These are phyloP conservation scores for Dendrocalamus latiflorus DNA, from an alignment of 202 grass and related monocot species.

Conservation along the genomic window DNA sequence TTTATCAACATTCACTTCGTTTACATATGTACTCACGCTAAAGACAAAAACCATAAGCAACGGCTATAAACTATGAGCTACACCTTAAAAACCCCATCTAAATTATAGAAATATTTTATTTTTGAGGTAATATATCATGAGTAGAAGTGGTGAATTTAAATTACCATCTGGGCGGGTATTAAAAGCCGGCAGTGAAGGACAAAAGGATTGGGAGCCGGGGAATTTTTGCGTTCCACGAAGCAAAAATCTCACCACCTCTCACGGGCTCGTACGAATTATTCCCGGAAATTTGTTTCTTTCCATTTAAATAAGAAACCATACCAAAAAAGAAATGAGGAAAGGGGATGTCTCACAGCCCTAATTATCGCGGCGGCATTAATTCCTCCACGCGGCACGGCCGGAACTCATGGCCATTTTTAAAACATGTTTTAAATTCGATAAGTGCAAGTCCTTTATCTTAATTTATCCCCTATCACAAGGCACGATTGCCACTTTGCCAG, in stretches of 20 bases:
- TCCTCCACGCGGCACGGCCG: conserved; percentile 35
- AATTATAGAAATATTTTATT: not conserved
- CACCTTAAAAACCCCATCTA: no score
- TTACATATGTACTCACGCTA: no score
- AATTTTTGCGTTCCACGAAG: conserved; percentile 3
- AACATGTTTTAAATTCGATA: not conserved
- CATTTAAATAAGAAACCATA: not conserved
- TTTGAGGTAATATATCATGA: not conserved
- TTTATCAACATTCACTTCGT: no score
- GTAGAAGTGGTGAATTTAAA: not conserved
- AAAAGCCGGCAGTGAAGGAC: not conserved
- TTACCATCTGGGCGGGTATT: not conserved
- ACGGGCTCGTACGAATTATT: conserved; percentile 29
- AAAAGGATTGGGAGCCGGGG: not conserved
- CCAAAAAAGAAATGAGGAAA: not conserved
- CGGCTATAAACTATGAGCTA: no score
- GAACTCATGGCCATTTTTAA: not conserved
- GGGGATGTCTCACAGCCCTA: not conserved
- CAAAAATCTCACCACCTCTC: not conserved
- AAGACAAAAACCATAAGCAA: no score
- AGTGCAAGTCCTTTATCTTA: not conserved
- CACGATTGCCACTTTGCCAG: not conserved
- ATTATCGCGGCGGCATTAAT: conserved; percentile 32
- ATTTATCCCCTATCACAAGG: not conserved
- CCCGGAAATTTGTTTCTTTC: conserved; percentile 24